phyloP scores from a whole-genome alignment of 176 grass and related monocot species.

The Raddia distichophylla region DNA sequence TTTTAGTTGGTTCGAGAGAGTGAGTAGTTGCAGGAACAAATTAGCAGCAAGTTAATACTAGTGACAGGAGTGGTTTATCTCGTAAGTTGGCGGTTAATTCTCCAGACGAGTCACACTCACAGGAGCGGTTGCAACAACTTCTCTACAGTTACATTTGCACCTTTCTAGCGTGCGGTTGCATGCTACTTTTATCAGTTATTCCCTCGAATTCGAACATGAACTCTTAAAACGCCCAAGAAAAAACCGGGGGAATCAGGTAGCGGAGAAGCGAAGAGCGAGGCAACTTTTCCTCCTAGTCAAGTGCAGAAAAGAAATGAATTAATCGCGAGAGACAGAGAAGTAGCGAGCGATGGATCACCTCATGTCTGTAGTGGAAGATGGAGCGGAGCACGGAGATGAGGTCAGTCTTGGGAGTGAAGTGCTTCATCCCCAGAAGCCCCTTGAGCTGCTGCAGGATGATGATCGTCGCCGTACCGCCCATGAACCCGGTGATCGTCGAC shows the following conservation, averaged over 20 bases:
- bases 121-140: neutral
- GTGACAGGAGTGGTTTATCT: neutral
- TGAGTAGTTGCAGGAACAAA: neutral
- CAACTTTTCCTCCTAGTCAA: slow-evolving; percentile 6
- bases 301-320: neutral
- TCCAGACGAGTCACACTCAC: slow-evolving; percentile 14
- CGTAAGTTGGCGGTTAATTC: slow-evolving; percentile 22
- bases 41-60: neutral
- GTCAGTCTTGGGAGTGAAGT: slow-evolving; percentile 93
- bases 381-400: slow-evolving; percentile 72
- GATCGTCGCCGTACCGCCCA: slow-evolving; percentile 90
- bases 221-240: neutral
- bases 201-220: neutral
- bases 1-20: slow-evolving; percentile 4
- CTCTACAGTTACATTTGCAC: neutral
- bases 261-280: neutral
- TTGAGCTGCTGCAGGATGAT: slow-evolving; percentile 98
- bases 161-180: slow-evolving; percentile 17
- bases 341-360: slow-evolving; percentile 39
- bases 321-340: neutral
- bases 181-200: slow-evolving; percentile 21
- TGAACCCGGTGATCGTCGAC: slow-evolving; percentile 91
- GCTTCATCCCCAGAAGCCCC: slow-evolving; percentile 79
- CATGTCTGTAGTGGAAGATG: slow-evolving; percentile 60
- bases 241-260: neutral